These are phyloP conservation scores for Hyphodiscus sp. DNA, from an alignment of 2,329 filamentous ascomycete genomes.

Conservation along the genomic window DNA sequence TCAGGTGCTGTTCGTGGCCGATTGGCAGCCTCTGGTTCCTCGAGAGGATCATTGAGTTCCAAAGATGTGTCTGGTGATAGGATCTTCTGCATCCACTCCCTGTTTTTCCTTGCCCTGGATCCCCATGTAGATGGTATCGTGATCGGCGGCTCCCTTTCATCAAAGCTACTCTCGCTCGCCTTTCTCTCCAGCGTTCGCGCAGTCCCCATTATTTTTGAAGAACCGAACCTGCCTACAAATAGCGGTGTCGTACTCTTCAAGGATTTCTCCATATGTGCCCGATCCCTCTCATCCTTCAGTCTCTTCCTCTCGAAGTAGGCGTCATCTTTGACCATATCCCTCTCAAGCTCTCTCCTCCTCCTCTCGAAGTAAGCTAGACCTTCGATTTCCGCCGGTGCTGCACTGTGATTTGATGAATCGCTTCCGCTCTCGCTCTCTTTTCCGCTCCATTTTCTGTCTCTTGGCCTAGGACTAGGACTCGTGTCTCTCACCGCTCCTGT, in stretches of 20 bases:
- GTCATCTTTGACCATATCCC: not conserved
- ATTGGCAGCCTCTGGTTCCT: not conserved
- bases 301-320: not conserved
- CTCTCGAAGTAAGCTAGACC: not conserved
- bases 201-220: slow-evolving; percentile 4
- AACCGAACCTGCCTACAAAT: not conserved
- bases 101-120: slow-evolving; percentile 10
- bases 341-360: not conserved
- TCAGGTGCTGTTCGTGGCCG: slow-evolving; percentile 5
- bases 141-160: slow-evolving; percentile 17
- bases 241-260: not conserved
- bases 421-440: slow-evolving; percentile 3
- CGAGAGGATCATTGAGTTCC: slow-evolving; percentile 7
- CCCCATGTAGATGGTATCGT: slow-evolving; percentile 17
- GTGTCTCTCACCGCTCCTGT: slow-evolving; percentile 5
- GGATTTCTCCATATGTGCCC: not conserved
- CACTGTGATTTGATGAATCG: not conserved
- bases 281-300: not conserved
- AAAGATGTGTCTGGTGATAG: slow-evolving; percentile 14
- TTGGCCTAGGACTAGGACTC: slow-evolving; percentile 21
- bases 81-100: slow-evolving; percentile 15
- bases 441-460: not conserved
- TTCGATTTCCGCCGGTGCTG: not conserved
- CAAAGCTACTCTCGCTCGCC: slow-evolving; percentile 6
- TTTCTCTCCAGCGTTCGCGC: slow-evolving; percentile 7